These are phyloP conservation scores for Mycena rebaudengoi DNA, from an alignment of 768 basidiomycete genomes.

Conservation along the genomic window DNA sequence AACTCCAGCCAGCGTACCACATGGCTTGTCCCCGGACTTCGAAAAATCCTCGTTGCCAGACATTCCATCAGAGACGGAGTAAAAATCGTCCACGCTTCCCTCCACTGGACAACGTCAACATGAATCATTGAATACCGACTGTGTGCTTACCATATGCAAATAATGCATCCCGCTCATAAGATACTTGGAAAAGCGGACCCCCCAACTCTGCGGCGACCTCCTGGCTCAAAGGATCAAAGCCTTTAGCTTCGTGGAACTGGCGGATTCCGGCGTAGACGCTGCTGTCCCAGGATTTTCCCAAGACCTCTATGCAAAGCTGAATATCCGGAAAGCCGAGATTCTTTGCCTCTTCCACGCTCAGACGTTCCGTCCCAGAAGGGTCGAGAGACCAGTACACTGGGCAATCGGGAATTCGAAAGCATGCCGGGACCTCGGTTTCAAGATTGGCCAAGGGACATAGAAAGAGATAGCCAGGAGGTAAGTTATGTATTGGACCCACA, in stretches of 20 bases:
- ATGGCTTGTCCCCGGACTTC: no score
- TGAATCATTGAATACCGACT: no score
- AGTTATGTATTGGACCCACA: neutral
- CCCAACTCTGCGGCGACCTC: neutral
- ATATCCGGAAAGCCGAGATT: neutral
- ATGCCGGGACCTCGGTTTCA: neutral
- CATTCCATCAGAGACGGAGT: no score
- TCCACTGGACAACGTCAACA: no score
- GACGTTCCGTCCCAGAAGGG: neutral
- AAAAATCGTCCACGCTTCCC: no score
- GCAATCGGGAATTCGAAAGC: neutral
- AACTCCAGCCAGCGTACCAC: no score
- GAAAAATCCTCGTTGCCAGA: no score
- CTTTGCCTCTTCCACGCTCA: neutral
- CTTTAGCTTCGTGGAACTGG: neutral
- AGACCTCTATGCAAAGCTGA: neutral
- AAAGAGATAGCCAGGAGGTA: neutral
- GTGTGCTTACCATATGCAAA: neutral
- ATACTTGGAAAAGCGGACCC: neutral
- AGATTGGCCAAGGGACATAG: neutral
- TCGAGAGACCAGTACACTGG: constrained; percentile 9
- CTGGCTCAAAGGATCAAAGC: neutral
- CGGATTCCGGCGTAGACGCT: neutral
- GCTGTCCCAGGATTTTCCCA: neutral
- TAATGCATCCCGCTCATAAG: neutral